Conservation (phyloP, 768 basidiomycete species). For the Termitomyces eurrhizus region DNA sequence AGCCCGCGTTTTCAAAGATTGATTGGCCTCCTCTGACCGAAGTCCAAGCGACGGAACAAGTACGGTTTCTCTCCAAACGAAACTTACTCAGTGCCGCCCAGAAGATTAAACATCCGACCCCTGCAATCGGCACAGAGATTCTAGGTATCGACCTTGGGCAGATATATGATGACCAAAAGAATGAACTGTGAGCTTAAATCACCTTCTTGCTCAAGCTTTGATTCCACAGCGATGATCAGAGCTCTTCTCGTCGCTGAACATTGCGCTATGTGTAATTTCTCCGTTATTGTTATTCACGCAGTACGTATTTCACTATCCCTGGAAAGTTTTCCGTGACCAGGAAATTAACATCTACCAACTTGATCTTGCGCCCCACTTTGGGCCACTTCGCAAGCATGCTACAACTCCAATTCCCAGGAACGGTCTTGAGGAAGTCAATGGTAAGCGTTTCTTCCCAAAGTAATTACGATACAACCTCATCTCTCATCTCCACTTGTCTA, state of each 20-base stretch:
- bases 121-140: constrained; percentile 73
- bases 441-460: constrained; percentile 28
- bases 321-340: constrained; percentile 75
- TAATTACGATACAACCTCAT: constrained; percentile 7
- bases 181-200: constrained; percentile 58
- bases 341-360: constrained; percentile 67
- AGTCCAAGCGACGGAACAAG: constrained; percentile 61
- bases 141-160: constrained; percentile 70
- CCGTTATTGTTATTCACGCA: background rate
- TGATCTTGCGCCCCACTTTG: constrained; percentile 67
- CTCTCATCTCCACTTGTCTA: constrained; percentile 52
- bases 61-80: constrained; percentile 57
- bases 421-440: constrained; percentile 74
- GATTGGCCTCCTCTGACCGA: constrained; percentile 62
- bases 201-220: background rate
- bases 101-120: constrained; percentile 67
- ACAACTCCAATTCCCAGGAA: constrained; percentile 74
- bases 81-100: constrained; percentile 60
- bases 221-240: constrained; percentile 28
- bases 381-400: constrained; percentile 79
- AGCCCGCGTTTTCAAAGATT: constrained; percentile 65
- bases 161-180: constrained; percentile 63
- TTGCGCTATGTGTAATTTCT: constrained; percentile 60
- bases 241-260: constrained; percentile 73
- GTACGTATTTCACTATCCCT: background rate